These are phyloP conservation scores for Pyrenochaeta sp. DNA, from an alignment of 2,329 filamentous ascomycete genomes.

Conservation along the genomic window DNA sequence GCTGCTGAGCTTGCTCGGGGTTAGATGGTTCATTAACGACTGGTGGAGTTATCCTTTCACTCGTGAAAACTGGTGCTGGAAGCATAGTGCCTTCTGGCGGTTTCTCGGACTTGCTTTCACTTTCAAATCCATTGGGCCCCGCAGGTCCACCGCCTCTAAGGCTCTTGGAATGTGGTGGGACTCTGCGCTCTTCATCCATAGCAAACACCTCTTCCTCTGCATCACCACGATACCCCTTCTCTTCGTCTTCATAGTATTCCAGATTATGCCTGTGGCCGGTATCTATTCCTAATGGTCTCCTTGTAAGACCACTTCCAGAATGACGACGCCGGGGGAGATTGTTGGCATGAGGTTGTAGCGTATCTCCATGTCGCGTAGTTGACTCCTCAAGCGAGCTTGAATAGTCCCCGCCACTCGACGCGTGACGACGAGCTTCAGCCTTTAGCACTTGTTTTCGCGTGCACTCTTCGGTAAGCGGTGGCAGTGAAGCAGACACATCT, in stretches of 20 bases:
- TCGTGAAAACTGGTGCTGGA: slow-evolving; percentile 39
- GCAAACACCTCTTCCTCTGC: slow-evolving; percentile 74
- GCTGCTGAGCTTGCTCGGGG: slow-evolving; percentile 56
- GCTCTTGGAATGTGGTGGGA: slow-evolving; percentile 12
- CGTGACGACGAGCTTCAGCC: slow-evolving; percentile 50
- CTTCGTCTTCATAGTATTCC: slow-evolving; percentile 92
- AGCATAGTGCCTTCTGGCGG: slow-evolving; percentile 39
- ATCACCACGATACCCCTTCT: slow-evolving; percentile 79
- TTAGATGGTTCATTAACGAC: slow-evolving; percentile 43
- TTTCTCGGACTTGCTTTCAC: neutral
- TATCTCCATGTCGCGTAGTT: slow-evolving; percentile 13
- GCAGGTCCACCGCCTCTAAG: slow-evolving; percentile 7
- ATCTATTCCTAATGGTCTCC: slow-evolving; percentile 73
- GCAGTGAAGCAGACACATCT: slow-evolving; percentile 43
- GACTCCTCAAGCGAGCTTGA: slow-evolving; percentile 18
- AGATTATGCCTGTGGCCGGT: slow-evolving; percentile 73
- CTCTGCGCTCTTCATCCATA: slow-evolving; percentile 65
- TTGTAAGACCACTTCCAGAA: slow-evolving; percentile 84
- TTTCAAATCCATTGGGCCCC: neutral
- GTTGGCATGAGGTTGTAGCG: slow-evolving; percentile 40
- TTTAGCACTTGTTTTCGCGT: slow-evolving; percentile 54
- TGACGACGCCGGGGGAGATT: slow-evolving; percentile 70
- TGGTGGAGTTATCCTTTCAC: slow-evolving; percentile 13
- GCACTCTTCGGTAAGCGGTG: slow-evolving; percentile 42
- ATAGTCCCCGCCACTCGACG: slow-evolving; percentile 26